Percentiles rank a stretch among this genome's conserved stretches.
phyloP scores from a whole-genome alignment of 345 rosid genomes.

The Brassica nigra region DNA sequence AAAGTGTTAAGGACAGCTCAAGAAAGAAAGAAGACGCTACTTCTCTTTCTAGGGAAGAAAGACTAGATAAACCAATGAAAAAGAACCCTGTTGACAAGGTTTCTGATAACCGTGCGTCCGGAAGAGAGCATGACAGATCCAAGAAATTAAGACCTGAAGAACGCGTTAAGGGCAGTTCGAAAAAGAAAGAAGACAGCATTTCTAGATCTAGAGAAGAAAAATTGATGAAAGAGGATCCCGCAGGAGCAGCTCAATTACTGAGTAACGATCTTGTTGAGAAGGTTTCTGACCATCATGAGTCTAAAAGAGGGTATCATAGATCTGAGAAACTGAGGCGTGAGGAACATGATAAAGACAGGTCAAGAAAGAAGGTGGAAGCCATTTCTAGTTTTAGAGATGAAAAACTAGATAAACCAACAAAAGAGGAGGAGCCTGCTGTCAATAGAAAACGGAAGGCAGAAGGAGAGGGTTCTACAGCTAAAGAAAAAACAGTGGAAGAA shows the following conservation, averaged over 20 bases:
- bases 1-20: conserved; percentile 45
- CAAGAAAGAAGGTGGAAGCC: conserved; percentile 42
- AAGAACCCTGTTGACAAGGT: conserved; percentile 39
- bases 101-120: conserved; percentile 39
- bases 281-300: conserved; percentile 37
- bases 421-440: conserved; percentile 35
- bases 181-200: conserved; percentile 42
- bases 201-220: conserved; percentile 36
- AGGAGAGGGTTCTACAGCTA: conserved; percentile 37
- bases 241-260: conserved; percentile 31
- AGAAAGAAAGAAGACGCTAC: conserved; percentile 36
- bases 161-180: conserved; percentile 41
- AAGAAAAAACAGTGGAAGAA: conserved; percentile 23
- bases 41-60: conserved; percentile 36
- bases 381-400: conserved; percentile 36
- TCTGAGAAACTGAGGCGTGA: conserved; percentile 35
- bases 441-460: conserved; percentile 51
- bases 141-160: conserved; percentile 42
- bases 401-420: conserved; percentile 27
- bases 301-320: conserved; percentile 40
- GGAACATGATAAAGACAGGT: conserved; percentile 45
- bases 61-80: conserved; percentile 27
- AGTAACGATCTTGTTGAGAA: conserved; percentile 40
- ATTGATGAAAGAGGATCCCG: conserved; percentile 36
- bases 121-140: conserved; percentile 36